Conservation (phyloP, 148 eudicot species). For the Vaccinium corymbosum region DNA sequence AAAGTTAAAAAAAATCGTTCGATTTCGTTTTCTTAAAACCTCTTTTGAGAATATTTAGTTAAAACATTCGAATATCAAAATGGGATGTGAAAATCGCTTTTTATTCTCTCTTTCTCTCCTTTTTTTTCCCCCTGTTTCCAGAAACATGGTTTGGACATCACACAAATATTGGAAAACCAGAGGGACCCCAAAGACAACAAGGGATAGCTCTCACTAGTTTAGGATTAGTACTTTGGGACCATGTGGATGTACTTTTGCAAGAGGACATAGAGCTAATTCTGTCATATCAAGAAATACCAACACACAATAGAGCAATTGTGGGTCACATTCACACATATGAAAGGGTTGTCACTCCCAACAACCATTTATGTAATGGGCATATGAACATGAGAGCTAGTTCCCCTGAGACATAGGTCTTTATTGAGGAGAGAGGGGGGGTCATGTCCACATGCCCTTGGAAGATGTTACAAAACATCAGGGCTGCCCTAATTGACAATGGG, state of each 20-base stretch:
- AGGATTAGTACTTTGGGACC: background rate
- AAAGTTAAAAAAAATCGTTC: background rate
- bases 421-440: background rate
- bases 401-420: slow-evolving; percentile 3
- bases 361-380: background rate
- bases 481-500: slow-evolving; percentile 22
- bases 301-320: background rate
- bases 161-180: background rate
- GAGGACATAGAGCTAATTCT: background rate
- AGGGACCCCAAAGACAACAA: background rate
- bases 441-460: slow-evolving; percentile 25
- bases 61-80: background rate
- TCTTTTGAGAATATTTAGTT: background rate
- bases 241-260: background rate
- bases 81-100: background rate
- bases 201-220: slow-evolving; percentile 5
- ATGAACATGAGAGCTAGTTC: background rate
- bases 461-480: slow-evolving; percentile 20
- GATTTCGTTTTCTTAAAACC: background rate
- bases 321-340: slow-evolving; percentile 9
- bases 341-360: slow-evolving; percentile 7
- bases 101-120: background rate
- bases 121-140: background rate
- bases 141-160: background rate
- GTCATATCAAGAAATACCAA: background rate